Evolutionary conservation across 1,284 basidiomycete species (phyloP).

Genomic region (Malassezia arunalokei): DNA sequence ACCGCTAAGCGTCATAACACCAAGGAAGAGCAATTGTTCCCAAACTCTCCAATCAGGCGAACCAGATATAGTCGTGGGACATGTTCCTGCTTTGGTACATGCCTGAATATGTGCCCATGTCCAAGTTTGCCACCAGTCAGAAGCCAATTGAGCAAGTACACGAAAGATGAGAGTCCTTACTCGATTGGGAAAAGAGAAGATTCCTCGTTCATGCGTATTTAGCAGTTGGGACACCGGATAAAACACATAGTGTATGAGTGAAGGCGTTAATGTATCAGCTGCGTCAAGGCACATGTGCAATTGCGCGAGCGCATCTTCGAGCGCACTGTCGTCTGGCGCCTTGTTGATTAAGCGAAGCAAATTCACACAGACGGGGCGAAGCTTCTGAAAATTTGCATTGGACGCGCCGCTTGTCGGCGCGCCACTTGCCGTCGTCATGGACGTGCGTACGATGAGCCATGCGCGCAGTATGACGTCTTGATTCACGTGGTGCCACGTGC

Average conservation of each 20-base stretch:
- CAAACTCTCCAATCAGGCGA: conserved; percentile 24
- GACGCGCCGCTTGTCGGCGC: not conserved
- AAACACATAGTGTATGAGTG: conserved; percentile 37
- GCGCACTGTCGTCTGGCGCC: not conserved
- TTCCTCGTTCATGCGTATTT: conserved; percentile 14
- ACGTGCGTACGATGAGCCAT: not conserved
- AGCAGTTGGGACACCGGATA: conserved; percentile 39
- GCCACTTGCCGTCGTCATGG: not conserved
- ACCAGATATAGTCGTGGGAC: not conserved
- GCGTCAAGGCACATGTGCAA: not conserved
- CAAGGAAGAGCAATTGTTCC: conserved; percentile 38
- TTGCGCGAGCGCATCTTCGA: not conserved
- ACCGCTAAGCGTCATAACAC: conserved; percentile 18
- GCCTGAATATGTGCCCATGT: not conserved
- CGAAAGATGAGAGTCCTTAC: conserved; percentile 18
- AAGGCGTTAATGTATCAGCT: conserved; percentile 11
- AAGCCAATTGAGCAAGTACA: conserved; percentile 19
- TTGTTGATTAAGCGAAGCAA: not conserved
- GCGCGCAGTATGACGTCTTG: not conserved
- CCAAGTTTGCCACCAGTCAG: conserved; percentile 37
- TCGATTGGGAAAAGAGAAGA: conserved; percentile 22
- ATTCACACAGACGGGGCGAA: not conserved
- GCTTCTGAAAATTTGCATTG: not conserved
- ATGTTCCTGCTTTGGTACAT: not conserved
- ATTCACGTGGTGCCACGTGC: conserved; percentile 15